Percentiles rank a stretch among this genome's conserved stretches.
These are phyloP conservation scores for Anthracocystis walkeri DNA, from an alignment of 1,284 basidiomycete species.

Conservation along the genomic window DNA sequence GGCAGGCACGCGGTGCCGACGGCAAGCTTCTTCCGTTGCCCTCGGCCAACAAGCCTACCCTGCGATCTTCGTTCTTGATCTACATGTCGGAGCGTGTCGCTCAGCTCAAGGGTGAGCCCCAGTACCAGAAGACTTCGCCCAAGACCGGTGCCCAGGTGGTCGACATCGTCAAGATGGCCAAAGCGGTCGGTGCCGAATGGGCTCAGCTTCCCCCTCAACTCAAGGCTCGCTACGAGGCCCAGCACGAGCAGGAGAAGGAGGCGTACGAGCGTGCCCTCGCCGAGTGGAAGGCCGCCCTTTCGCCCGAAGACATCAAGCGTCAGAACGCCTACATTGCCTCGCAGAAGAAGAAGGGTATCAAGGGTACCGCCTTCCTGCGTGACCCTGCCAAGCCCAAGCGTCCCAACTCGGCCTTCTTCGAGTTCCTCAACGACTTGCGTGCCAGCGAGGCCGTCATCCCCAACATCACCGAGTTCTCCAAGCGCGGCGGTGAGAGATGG, in stretches of 20 bases:
- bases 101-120: conserved; percentile 50
- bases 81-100: conserved; percentile 58
- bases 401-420: conserved; percentile 60
- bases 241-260: conserved; percentile 51
- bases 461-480: conserved; percentile 50
- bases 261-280: conserved; percentile 57
- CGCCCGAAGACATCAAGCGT: conserved; percentile 64
- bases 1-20: conserved; percentile 55
- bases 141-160: conserved; percentile 52
- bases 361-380: conserved; percentile 50
- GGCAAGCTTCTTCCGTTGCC: conserved; percentile 64
- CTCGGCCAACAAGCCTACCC: conserved; percentile 62
- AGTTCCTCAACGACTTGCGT: conserved; percentile 58
- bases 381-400: conserved; percentile 62
- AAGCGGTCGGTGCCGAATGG: conserved; percentile 59
- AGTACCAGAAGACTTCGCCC: conserved; percentile 51
- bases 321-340: conserved; percentile 61
- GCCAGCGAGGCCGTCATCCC: conserved; percentile 34
- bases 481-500: conserved; percentile 55
- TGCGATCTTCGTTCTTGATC: conserved; percentile 56
- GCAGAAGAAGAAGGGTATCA: conserved; percentile 61
- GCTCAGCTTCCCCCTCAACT: conserved; percentile 43
- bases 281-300: conserved; percentile 57
- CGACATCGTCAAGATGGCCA: conserved; percentile 54
- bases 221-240: conserved; percentile 52